phyloP scores from a whole-genome alignment of 2,329 filamentous ascomycete genomes.

The Trichoderma sp. region DNA sequence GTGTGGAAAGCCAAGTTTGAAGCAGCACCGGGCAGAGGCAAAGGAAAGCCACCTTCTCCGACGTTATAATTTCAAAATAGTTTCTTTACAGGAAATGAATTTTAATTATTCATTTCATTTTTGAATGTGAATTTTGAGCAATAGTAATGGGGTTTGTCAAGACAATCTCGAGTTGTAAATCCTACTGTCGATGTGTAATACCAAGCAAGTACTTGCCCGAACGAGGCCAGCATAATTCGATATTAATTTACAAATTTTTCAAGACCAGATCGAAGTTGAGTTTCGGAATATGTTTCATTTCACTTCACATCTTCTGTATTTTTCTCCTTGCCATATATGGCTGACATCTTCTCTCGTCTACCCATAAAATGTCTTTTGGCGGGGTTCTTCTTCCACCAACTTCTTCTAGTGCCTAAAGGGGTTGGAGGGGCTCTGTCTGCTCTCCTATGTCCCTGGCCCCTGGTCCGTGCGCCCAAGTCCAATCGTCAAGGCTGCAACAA shows the following conservation, averaged over 20 bases:
- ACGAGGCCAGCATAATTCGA: not conserved
- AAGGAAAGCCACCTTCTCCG: conserved; percentile 37
- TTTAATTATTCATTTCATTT: not conserved
- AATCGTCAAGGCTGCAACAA: conserved; percentile 49
- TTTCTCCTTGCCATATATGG: not conserved
- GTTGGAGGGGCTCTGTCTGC: conserved; percentile 27
- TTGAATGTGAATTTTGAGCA: not conserved
- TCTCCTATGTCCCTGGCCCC: conserved; percentile 18
- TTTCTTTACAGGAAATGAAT: not conserved
- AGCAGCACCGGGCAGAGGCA: conserved; percentile 52
- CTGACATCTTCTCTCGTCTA: not conserved
- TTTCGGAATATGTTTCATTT: not conserved
- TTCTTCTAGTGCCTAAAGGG: conserved; percentile 25
- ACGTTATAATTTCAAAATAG: not conserved
- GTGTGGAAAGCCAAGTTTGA: conserved; percentile 56
- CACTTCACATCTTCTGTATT: not conserved
- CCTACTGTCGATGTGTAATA: not conserved
- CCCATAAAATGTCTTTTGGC: not conserved
- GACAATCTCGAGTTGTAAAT: not conserved
- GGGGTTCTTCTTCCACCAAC: conserved; percentile 12
- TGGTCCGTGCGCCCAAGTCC: conserved; percentile 39
- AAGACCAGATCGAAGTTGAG: no score
- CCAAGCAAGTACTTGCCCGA: no score
- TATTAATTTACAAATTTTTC: no score
- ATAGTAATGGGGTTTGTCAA: not conserved